Conservation (phyloP, 2,329 filamentous ascomycete species). For the Fusarium austroafricanum region DNA sequence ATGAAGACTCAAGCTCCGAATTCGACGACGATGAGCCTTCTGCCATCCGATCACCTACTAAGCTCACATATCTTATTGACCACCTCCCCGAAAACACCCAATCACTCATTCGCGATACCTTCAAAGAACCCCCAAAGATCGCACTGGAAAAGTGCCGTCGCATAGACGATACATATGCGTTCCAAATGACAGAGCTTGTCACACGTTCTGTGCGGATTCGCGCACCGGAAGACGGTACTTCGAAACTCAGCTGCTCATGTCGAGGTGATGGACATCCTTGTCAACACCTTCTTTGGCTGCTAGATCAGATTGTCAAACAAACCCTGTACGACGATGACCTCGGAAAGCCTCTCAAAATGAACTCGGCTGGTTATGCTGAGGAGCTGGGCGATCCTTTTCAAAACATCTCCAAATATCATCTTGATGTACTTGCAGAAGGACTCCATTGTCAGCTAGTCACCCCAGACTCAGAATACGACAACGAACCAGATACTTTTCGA, state of each 20-base stretch:
- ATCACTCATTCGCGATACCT: conserved; percentile 57
- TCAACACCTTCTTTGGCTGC: conserved; percentile 65
- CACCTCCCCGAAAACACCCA: conserved; percentile 53
- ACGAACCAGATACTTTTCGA: conserved; percentile 52
- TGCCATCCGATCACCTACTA: conserved; percentile 54
- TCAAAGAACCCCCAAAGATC: conserved; percentile 62
- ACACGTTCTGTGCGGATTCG: conserved; percentile 64
- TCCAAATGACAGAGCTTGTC: conserved; percentile 66
- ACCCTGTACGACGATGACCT: conserved; percentile 56
- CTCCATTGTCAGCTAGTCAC: conserved; percentile 61
- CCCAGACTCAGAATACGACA: conserved; percentile 48
- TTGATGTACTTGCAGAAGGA: conserved; percentile 63
- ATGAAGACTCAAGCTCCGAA: conserved; percentile 48
- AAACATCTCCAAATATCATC: conserved; percentile 62
- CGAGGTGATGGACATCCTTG: conserved; percentile 54
- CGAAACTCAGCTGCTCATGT: conserved; percentile 62
- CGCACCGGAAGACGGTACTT: conserved; percentile 53
- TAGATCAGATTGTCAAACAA: conserved; percentile 64
- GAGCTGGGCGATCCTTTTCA: conserved; percentile 63
- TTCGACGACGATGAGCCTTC: conserved; percentile 48
- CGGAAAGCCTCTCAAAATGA: conserved; percentile 56
- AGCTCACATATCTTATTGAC: conserved; percentile 56
- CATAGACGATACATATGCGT: conserved; percentile 63
- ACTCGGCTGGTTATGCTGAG: conserved; percentile 55
- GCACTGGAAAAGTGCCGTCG: conserved; percentile 62